A percentile compares a stretch with the other conserved stretches of the same genome.
Conservation (phyloP, 371 early-diverging fungal species). For the Rhizomucor pusillus region DNA sequence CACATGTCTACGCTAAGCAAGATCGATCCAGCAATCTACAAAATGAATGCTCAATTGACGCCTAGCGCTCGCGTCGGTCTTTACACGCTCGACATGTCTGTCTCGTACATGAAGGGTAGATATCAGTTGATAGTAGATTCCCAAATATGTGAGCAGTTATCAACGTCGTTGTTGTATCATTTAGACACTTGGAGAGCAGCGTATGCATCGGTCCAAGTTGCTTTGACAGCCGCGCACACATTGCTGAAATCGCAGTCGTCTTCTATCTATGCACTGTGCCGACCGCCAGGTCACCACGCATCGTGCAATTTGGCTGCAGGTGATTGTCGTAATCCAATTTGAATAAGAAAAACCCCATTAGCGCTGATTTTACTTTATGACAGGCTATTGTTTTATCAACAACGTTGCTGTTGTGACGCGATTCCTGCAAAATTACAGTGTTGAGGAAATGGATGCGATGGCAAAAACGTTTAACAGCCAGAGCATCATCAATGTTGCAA, state of each 20-base stretch:
- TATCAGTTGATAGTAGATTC: neutral
- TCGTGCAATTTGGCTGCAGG: slow-evolving; percentile 54
- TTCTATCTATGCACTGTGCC: slow-evolving; percentile 62
- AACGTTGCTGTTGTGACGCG: slow-evolving; percentile 59
- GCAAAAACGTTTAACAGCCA: slow-evolving; percentile 13
- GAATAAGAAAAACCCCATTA: neutral
- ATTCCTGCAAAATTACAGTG: slow-evolving; percentile 48
- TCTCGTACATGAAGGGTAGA: slow-evolving; percentile 53
- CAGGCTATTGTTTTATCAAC: slow-evolving; percentile 57
- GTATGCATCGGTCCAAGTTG: slow-evolving; percentile 65
- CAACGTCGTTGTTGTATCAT: neutral
- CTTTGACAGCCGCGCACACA: slow-evolving; percentile 57
- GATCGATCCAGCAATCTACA: slow-evolving; percentile 23
- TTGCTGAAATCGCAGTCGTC: slow-evolving; percentile 30
- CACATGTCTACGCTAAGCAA: slow-evolving; percentile 32
- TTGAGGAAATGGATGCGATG: slow-evolving; percentile 27
- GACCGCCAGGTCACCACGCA: slow-evolving; percentile 72
- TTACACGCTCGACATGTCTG: slow-evolving; percentile 60
- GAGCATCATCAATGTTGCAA: neutral
- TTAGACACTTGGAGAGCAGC: slow-evolving; percentile 65
- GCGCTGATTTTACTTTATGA: no score
- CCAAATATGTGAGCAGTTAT: neutral
- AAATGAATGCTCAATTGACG: slow-evolving; percentile 22
- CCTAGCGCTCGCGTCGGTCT: slow-evolving; percentile 30
- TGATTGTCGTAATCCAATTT: neutral